Conservation (phyloP, 1,284 basidiomycete genomes). For the Mycosarcoma maydis region DNA sequence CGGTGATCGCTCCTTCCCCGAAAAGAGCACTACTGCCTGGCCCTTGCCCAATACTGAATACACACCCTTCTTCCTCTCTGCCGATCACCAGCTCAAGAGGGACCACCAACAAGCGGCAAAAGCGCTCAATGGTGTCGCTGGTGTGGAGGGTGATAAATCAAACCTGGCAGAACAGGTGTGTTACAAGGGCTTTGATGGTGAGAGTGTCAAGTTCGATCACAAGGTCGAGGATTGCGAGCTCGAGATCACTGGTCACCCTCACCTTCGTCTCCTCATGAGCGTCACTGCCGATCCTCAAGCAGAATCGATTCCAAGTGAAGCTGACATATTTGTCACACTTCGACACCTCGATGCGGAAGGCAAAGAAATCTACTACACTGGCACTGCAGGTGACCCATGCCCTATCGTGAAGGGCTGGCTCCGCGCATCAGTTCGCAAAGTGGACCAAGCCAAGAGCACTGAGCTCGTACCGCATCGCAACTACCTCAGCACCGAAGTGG, state of each 20-base stretch:
- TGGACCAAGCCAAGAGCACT: conserved; percentile 41
- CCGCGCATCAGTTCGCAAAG: conserved; percentile 60
- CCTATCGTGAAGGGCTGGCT: conserved; percentile 66
- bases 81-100: conserved; percentile 5
- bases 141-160: not conserved
- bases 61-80: conserved; percentile 51
- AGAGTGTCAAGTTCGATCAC: conserved; percentile 15
- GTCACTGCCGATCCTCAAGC: conserved; percentile 27
- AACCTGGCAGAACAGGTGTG: conserved; percentile 5
- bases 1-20: conserved; percentile 59
- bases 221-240: conserved; percentile 19
- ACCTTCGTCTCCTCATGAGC: conserved; percentile 51
- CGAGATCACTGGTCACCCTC: conserved; percentile 65
- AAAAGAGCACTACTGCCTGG: conserved; percentile 57
- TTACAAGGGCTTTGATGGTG: conserved; percentile 15
- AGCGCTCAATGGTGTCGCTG: conserved; percentile 28
- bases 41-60: conserved; percentile 63
- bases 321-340: conserved; percentile 66
- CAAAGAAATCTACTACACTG: conserved; percentile 66
- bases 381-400: conserved; percentile 64
- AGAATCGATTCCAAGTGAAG: conserved; percentile 55
- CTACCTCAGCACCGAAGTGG: conserved; percentile 57
- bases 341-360: conserved; percentile 63
- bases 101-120: conserved; percentile 6
- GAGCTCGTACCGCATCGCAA: conserved; percentile 61